These are phyloP conservation scores for Moniliophthora roreri DNA, from an alignment of 1,284 basidiomycete species.

Conservation along the genomic window DNA sequence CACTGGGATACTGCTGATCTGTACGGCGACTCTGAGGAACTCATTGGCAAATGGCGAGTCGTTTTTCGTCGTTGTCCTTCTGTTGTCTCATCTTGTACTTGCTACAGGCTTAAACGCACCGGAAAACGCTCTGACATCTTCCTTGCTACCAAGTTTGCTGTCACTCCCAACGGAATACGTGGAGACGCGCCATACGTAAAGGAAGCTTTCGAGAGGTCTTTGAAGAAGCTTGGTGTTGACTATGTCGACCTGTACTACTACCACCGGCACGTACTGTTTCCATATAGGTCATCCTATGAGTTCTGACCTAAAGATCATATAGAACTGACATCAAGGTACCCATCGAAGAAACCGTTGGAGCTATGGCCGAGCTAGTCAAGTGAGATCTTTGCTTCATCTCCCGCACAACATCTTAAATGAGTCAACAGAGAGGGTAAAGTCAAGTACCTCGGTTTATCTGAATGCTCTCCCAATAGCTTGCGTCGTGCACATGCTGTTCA, in stretches of 20 bases:
- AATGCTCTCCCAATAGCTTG: conserved; percentile 32
- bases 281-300: background rate
- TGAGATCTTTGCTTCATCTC: conserved; percentile 15
- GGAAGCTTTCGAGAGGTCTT: conserved; percentile 7
- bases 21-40: conserved; percentile 37
- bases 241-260: conserved; percentile 16
- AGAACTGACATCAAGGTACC: conserved; percentile 10
- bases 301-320: background rate
- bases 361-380: conserved; percentile 47
- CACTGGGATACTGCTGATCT: conserved; percentile 39
- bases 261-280: conserved; percentile 7
- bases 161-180: conserved; percentile 15
- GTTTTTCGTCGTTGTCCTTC: background rate
- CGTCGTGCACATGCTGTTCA: conserved; percentile 51
- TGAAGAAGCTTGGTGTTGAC: conserved; percentile 11
- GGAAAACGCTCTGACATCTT: conserved; percentile 46
- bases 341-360: conserved; percentile 27
- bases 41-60: conserved; percentile 39
- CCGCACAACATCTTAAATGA: background rate
- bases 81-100: background rate
- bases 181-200: conserved; percentile 28
- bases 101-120: conserved; percentile 41
- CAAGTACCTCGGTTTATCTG: conserved; percentile 52
- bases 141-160: conserved; percentile 52
- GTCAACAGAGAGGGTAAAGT: conserved; percentile 43